These are phyloP conservation scores for Cardiospermum halicacabum DNA, from an alignment of 345 rosid genomes.

Conservation along the genomic window DNA sequence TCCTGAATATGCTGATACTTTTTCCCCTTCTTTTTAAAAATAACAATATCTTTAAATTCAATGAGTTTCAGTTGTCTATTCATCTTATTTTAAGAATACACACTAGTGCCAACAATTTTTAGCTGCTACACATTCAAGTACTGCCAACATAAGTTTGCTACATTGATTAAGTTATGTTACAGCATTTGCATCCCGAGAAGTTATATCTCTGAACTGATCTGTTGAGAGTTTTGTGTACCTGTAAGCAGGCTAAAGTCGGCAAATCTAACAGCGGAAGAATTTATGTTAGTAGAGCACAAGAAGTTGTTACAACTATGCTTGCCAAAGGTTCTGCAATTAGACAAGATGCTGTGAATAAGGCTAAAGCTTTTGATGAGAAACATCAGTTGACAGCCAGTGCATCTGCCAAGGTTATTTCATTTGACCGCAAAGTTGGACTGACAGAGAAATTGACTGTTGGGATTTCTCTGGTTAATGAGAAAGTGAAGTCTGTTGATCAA, in stretches of 20 bases:
- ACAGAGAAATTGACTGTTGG: conserved; percentile 83
- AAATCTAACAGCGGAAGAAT: conserved; percentile 52
- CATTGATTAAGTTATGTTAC: not conserved
- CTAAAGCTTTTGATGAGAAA: conserved; percentile 88
- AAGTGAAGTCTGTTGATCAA: conserved; percentile 92
- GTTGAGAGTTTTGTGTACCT: conserved; percentile 6
- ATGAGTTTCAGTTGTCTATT: no score
- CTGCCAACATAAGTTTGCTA: not conserved
- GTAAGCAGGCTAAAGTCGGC: conserved; percentile 45
- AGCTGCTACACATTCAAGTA: not conserved
- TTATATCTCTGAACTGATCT: not conserved
- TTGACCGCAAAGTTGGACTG: conserved; percentile 77
- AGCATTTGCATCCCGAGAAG: conserved; percentile 6
- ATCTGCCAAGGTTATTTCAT: conserved; percentile 78
- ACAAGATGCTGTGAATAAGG: conserved; percentile 93
- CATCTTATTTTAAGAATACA: not conserved
- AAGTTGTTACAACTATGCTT: conserved; percentile 66
- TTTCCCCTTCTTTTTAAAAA: not conserved
- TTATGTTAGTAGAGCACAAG: conserved; percentile 82
- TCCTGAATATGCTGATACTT: not conserved
- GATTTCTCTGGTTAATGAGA: conserved; percentile 83
- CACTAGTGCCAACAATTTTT: not conserved
- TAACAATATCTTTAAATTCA: no score
- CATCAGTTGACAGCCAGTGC: conserved; percentile 82
- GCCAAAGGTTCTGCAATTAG: conserved; percentile 85